Evolutionary conservation across 257 asterid species (phyloP).

Genomic region (Lycium barbarum): DNA sequence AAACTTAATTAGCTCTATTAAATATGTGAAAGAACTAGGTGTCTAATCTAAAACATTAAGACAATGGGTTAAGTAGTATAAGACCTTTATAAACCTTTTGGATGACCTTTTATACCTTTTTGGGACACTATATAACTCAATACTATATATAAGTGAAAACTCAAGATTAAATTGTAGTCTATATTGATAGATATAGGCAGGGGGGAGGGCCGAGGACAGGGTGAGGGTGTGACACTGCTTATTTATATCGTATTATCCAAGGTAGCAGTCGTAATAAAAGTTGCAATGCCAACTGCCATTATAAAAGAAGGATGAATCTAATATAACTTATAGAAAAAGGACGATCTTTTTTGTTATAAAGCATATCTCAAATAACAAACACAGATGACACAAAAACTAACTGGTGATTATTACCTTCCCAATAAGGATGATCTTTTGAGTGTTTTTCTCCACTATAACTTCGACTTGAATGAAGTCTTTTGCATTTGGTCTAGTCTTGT

Average conservation of each 20-base stretch:
- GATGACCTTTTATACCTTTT: background rate
- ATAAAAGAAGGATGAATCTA: constrained; percentile 5
- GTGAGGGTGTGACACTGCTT: background rate
- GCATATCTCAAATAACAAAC: constrained; percentile 3
- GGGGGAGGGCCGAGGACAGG: background rate
- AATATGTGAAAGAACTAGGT: background rate
- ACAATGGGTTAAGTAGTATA: background rate
- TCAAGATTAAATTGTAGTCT: constrained; percentile 14
- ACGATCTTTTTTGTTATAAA: background rate
- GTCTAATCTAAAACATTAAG: background rate
- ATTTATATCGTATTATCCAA: background rate
- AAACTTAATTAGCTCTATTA: background rate
- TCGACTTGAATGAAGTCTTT: constrained; percentile 97
- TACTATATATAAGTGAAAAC: background rate
- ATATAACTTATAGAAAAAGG: background rate
- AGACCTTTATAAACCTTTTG: constrained; percentile 12
- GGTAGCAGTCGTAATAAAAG: background rate
- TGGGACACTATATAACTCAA: background rate
- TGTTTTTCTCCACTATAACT: constrained; percentile 87
- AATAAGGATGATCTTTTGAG: constrained; percentile 90
- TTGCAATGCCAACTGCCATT: background rate
- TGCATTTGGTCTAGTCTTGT: constrained; percentile 83
- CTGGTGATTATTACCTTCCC: constrained; percentile 66
- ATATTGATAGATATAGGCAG: background rate
- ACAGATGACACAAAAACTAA: background rate